Evolutionary conservation across 805 yeast species (phyloP).

Genomic region (Candida golubevii): DNA sequence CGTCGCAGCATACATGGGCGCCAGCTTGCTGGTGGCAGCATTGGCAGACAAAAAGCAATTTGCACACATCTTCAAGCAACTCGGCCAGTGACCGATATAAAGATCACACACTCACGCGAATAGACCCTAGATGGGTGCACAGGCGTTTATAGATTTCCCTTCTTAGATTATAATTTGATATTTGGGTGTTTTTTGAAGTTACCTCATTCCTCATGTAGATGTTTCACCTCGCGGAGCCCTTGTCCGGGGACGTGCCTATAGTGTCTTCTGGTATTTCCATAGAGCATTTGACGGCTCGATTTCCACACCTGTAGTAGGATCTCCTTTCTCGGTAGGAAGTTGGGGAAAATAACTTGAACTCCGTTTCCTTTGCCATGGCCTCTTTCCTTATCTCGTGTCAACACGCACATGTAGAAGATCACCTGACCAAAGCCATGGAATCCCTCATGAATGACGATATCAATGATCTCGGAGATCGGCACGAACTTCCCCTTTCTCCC

Average conservation of each 20-base stretch:
- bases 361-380: conserved; percentile 15
- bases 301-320: conserved; percentile 38
- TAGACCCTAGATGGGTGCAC: background rate
- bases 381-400: conserved; percentile 35
- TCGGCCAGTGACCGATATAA: conserved; percentile 20
- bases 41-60: conserved; percentile 28
- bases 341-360: conserved; percentile 38
- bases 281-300: conserved; percentile 34
- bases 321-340: conserved; percentile 39
- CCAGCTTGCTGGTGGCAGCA: conserved; percentile 26
- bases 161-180: background rate
- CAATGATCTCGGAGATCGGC: conserved; percentile 54
- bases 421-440: conserved; percentile 63
- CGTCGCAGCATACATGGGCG: conserved; percentile 22
- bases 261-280: conserved; percentile 17
- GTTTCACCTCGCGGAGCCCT: conserved; percentile 17
- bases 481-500: conserved; percentile 40
- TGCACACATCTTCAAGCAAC: conserved; percentile 28
- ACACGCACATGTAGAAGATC: conserved; percentile 56
- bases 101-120: background rate
- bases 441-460: conserved; percentile 72
- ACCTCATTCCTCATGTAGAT: conserved; percentile 9
- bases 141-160: background rate
- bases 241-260: conserved; percentile 19
- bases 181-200: background rate